Base-by-base conservation (phyloP, 495 filamentous ascomycete genomes). In the Penicillium tannophilum region DNA sequence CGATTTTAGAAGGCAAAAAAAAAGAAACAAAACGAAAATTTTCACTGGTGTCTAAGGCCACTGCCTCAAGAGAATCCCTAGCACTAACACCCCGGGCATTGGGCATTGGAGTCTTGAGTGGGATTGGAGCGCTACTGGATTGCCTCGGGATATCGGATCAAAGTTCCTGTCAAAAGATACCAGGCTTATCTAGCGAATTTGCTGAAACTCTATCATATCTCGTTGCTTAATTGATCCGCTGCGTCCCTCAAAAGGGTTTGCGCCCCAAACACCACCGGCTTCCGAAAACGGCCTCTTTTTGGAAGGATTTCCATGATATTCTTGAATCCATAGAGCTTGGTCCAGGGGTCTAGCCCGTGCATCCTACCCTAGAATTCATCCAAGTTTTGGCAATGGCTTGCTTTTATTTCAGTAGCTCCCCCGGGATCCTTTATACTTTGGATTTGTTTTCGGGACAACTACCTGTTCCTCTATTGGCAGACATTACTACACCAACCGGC, bases 291-390 rank as follows among this genome's bases (percentile, higher is more conserved):
- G 60, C 31, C 17, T 11, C 42, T 17, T 36, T 24, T 39, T 20
- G 28, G 49, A 10, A 28, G n/a, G 41, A 30, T n/a, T 57, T 63
- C 45, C 58, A 42, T 59, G 54, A 23, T 49, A 50, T 62, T 44
- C 52, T 39, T 31, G 33, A 54, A 46, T 53, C 28, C 44, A 58
- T 57, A 53, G 20, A 44, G 14, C 17, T 54, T 54, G 44, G 17
- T 20, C 48, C 63, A 49, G 49, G 58, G 63, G 55, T 55, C 65
- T 62, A 44, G 63, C 56, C 63, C 50, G 42, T 49, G 1, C 30
- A 56, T 52, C 31, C 54, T 56, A 54, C 52, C 49, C 30, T 48
- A 50, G 17, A 9, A 51, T 45, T 19, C n/a, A 16, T 7, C 12
- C 4, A 30, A 30, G 16, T 5, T 30, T 31, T 17, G 23, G 46